These are phyloP conservation scores for Diaporthe sp. DNA, from an alignment of 2,329 filamentous ascomycete genomes.

Conservation along the genomic window DNA sequence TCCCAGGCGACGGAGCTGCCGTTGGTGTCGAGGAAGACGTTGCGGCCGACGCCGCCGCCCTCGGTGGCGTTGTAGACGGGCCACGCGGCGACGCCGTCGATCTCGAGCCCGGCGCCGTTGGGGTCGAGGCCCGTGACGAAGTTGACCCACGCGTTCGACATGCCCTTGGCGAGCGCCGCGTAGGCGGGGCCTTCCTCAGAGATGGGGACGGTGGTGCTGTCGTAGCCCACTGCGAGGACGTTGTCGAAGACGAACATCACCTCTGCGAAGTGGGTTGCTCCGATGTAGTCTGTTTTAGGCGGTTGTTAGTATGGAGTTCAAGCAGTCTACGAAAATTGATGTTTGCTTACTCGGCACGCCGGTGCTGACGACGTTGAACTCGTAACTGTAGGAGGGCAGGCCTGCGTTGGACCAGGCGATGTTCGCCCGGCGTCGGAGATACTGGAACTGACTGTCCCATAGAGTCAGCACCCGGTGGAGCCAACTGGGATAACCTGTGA, in stretches of 20 bases:
- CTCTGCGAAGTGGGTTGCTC: slow-evolving; percentile 57
- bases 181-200: slow-evolving; percentile 56
- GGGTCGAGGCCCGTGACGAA: slow-evolving; percentile 62
- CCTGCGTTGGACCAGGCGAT: slow-evolving; percentile 64
- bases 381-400: slow-evolving; percentile 52
- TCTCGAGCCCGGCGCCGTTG: slow-evolving; percentile 47
- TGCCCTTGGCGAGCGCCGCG: slow-evolving; percentile 57
- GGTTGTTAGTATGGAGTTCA: neutral
- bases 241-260: slow-evolving; percentile 69
- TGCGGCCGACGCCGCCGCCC: slow-evolving; percentile 46
- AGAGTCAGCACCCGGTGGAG: neutral
- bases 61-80: slow-evolving; percentile 41
- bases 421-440: slow-evolving; percentile 55
- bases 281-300: neutral
- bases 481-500: too few species aligned
- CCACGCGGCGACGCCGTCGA: slow-evolving; percentile 38
- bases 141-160: slow-evolving; percentile 64
- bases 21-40: slow-evolving; percentile 65
- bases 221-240: slow-evolving; percentile 59
- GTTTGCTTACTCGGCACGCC: slow-evolving; percentile 39
- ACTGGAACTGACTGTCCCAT: slow-evolving; percentile 4
- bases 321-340: too few species aligned
- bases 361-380: slow-evolving; percentile 56
- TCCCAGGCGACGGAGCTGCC: slow-evolving; percentile 55
- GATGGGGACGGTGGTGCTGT: slow-evolving; percentile 54